A percentile compares a stretch with the other conserved stretches of the same genome.
Conservation (phyloP, 2,329 filamentous ascomycete species). For the Trichoderma lentiforme region DNA sequence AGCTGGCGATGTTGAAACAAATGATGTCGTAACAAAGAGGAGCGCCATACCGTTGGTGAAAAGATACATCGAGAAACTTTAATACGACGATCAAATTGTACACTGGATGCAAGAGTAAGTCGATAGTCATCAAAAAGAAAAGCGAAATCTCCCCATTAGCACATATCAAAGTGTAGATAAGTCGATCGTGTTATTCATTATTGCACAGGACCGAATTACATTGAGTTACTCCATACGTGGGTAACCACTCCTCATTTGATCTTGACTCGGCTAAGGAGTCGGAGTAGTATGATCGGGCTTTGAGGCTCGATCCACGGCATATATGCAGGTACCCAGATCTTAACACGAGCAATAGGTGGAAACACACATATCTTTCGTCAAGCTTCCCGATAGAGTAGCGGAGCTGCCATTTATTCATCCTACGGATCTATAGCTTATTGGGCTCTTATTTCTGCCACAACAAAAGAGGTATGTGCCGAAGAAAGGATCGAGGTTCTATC, state of each 20-base stretch:
- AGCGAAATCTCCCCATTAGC: background rate
- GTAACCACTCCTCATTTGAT: background rate
- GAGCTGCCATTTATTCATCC: background rate
- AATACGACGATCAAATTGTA: background rate
- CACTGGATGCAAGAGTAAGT: background rate
- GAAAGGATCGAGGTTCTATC: background rate
- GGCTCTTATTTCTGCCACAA: background rate
- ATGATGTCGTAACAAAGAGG: background rate
- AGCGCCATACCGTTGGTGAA: background rate
- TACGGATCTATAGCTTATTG: background rate
- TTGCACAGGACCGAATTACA: background rate
- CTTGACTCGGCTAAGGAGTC: background rate
- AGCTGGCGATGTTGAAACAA: background rate
- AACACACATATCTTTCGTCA: background rate
- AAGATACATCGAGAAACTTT: background rate
- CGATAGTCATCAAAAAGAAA: background rate
- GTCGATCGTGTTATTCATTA: background rate
- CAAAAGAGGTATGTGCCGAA: background rate
- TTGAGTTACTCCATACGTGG: background rate
- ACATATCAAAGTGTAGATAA: background rate
- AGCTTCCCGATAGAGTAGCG: background rate
- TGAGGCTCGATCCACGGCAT: background rate
- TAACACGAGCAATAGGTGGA: background rate
- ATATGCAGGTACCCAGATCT: constrained; percentile 2
- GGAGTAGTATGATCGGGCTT: background rate